Evolutionary conservation across 768 basidiomycete genomes (phyloP), one percentile per base, ranked within the genome.

Genomic region (Boletus barrowsii): DNA sequence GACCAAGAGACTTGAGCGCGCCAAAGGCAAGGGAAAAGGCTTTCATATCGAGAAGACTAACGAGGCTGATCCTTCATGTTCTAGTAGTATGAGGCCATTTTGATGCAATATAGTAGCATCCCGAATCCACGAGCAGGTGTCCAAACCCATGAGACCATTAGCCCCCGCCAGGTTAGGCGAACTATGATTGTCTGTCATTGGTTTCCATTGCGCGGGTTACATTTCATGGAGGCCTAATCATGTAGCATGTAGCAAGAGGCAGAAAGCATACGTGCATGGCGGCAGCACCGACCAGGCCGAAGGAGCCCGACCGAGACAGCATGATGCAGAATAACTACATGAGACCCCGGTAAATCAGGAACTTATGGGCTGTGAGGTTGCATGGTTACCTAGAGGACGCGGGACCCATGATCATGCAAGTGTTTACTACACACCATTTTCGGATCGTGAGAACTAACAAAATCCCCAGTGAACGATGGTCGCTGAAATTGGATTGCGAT

Each of bases 81-180:
- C 41, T 24, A 24, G 24, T 24, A 24, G 24, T 24, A 24, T 24
- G 24, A 24, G 24, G 24, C 24, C 24, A 3, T 24, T 62, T 48
- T 64, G 62, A 62, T 59, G 53, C 22, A 26, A 14, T 6, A 22
- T 22, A 22, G 22, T 44, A 51, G 39, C 20, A n/a, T 30, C 22
- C 22, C 14, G 47, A 37, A 5, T 14, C 33, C 29, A 35, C 26
- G 30, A 5, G 42, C 35, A 24, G 47, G 58, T 49, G 14, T 3
- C 10, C 10, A 14, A 15, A 42, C 5, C 10, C 50, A 55, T 13
- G 45, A 32, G 39, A 51, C 6, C 33, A 45, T 13, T 17, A 13
- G 11, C 8, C 3, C 36, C 17, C 22, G 29, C 17, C 10, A 32
- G 39, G 15, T 15, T 37, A 13, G 13, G 7, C 17, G 14, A 13